Base-by-base conservation (phyloP, 257 asterid genomes). In the Salvia rosmarinus region DNA sequence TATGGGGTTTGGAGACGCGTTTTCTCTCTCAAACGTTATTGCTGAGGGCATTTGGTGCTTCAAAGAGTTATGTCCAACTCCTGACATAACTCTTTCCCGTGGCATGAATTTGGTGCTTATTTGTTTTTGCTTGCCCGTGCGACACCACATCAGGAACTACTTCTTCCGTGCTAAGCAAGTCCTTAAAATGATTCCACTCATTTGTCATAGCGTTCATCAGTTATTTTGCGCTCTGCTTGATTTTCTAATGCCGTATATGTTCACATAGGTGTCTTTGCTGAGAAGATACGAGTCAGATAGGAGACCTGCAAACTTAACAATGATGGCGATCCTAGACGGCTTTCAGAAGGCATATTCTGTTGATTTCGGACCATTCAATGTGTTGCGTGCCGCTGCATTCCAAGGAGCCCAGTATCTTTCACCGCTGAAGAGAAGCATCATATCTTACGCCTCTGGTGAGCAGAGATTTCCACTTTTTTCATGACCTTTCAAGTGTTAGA, bases 1-100 rank as follows among this genome's bases (percentile, higher is more conserved):
- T 81, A 88, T 95, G 97, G 99, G 99, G 35, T 95, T 95, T 70
- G 93, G 88, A 47, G 99, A 95, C 73, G 96, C 96, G 5, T 62
- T 77, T 34, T 87, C 88, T 70, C 30, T 3, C 30, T 25, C 98
- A 2, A 84, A 81, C 70, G 94, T 87, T 74, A 81, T 91, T 50
- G 83, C 96, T 76, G 96, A 88, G 78, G 96, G 99, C 25, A 70
- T 90, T 63, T n/a, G n/a, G n/a, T n/a, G n/a, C n/a, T n/a, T n/a
- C n/a, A n/a, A n/a, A n/a, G n/a, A n/a, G n/a, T n/a, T n/a, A n/a
- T n/a, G n/a, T n/a, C n/a, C n/a, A n/a, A n/a, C n/a, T n/a, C n/a
- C n/a, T n/a, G n/a, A n/a, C n/a, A n/a, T n/a, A n/a, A n/a, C n/a
- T n/a, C n/a, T n/a, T n/a, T n/a, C n/a, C n/a, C n/a, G n/a, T n/a